These are phyloP conservation scores for Trametopsis cervina DNA, from an alignment of 768 basidiomycete species.

Conservation along the genomic window DNA sequence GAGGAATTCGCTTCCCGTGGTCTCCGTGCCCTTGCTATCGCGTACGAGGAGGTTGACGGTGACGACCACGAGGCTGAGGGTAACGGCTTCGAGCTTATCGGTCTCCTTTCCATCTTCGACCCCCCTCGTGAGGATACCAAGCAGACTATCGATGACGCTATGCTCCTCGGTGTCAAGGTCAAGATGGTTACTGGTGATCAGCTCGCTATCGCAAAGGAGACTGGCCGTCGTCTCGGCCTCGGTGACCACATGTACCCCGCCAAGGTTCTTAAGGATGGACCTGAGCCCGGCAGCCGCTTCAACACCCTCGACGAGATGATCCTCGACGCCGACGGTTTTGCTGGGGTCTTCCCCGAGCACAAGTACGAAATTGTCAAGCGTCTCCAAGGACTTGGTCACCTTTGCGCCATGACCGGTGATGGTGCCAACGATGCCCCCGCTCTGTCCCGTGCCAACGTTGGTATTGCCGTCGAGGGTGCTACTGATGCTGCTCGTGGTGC, in stretches of 20 bases:
- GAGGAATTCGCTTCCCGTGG: constrained; percentile 95
- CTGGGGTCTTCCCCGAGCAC: constrained; percentile 99
- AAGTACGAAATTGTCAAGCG: constrained; percentile 99
- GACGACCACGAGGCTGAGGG: constrained; percentile 81
- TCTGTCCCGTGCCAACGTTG: constrained; percentile 96
- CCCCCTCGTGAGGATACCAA: constrained; percentile 98
- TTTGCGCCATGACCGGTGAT: constrained; percentile 99
- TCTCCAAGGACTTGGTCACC: constrained; percentile 90
- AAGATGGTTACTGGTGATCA: constrained; percentile 99
- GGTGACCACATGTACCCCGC: constrained; percentile 99
- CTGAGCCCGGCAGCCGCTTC: constrained; percentile 80
- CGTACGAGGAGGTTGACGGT: constrained; percentile 87
- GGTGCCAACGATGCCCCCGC: constrained; percentile 99
- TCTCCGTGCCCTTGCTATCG: constrained; percentile 95
- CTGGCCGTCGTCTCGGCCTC: constrained; percentile 93
- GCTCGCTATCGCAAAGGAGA: constrained; percentile 99
- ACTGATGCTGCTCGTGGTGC: constrained; percentile 98
- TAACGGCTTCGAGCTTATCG: constrained; percentile 95
- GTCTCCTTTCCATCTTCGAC: constrained; percentile 95
- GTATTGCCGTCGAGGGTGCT: constrained; percentile 99
- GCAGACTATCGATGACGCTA: constrained; percentile 96
- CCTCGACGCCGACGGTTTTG: constrained; percentile 98
- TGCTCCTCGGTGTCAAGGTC: constrained; percentile 92
- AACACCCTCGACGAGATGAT: constrained; percentile 93
- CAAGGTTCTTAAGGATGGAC: constrained; percentile 98